These are phyloP conservation scores for Neospermospora avenae DNA, from an alignment of 2,329 filamentous ascomycete species.

Conservation along the genomic window DNA sequence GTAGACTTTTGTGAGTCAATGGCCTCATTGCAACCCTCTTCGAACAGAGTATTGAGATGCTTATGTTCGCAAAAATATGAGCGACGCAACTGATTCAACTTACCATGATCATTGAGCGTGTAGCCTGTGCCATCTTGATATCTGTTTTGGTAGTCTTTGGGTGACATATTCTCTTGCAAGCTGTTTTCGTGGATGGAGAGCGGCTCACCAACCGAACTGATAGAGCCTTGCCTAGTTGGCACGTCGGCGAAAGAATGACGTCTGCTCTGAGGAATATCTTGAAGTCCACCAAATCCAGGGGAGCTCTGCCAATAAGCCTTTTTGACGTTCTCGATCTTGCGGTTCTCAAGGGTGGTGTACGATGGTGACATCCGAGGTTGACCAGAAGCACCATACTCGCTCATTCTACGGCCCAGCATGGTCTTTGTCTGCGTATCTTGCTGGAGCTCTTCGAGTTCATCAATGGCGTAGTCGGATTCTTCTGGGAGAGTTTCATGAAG, in stretches of 20 bases:
- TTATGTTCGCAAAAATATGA: constrained; percentile 7
- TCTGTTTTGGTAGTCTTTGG: constrained; percentile 30
- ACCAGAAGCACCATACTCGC: constrained; percentile 34
- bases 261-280: constrained; percentile 67
- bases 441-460: constrained; percentile 59
- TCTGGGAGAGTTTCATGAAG: constrained; percentile 59
- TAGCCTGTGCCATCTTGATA: constrained; percentile 33
- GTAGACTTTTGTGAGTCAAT: constrained; percentile 16
- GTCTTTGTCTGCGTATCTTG: constrained; percentile 32
- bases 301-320: constrained; percentile 70
- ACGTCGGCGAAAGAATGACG: constrained; percentile 77
- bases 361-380: constrained; percentile 31
- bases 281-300: constrained; percentile 59
- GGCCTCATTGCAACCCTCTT: constrained; percentile 9
- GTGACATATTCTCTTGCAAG: constrained; percentile 30
- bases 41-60: constrained; percentile 12
- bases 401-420: constrained; percentile 36
- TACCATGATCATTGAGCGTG: constrained; percentile 36
- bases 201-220: constrained; percentile 57
- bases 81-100: constrained; percentile 16
- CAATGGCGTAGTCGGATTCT: constrained; percentile 69
- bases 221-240: constrained; percentile 60
- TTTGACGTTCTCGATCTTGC: constrained; percentile 63
- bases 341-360: constrained; percentile 51
- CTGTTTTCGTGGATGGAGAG: constrained; percentile 38